phyloP scores from a whole-genome alignment of 176 grass and related monocot species.

The Phragmites australis region DNA sequence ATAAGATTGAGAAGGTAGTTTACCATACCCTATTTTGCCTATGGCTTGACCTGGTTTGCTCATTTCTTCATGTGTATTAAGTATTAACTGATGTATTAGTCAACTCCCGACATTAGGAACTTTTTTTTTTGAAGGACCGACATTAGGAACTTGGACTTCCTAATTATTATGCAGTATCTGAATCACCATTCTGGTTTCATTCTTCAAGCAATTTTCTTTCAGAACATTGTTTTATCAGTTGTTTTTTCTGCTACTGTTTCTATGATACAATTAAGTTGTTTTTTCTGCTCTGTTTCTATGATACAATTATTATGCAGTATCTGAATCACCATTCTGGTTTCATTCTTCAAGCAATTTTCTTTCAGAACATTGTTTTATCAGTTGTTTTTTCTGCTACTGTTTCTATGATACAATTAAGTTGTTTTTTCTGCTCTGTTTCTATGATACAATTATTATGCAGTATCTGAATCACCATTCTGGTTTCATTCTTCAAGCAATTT shows the following conservation, averaged over 20 bases:
- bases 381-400: neutral
- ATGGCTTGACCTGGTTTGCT: constrained; percentile 17
- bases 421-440: no score
- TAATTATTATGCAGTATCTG: constrained; percentile 27
- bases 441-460: constrained; percentile 20
- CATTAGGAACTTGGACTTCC: neutral
- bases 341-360: neutral
- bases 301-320: constrained; percentile 31
- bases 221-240: neutral
- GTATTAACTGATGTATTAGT: neutral
- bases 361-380: neutral
- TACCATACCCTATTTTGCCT: neutral
- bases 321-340: neutral
- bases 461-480: constrained; percentile 8
- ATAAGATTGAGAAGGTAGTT: constrained; percentile 90
- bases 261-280: no score
- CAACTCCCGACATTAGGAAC: neutral
- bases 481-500: neutral
- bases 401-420: no score
- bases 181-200: neutral
- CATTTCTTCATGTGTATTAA: neutral
- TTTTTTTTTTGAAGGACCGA: neutral
- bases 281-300: no score
- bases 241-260: constrained; percentile 1
- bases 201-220: neutral